Base-by-base conservation (phyloP, 768 basidiomycete species). In the Clavaria fumosa region DNA sequence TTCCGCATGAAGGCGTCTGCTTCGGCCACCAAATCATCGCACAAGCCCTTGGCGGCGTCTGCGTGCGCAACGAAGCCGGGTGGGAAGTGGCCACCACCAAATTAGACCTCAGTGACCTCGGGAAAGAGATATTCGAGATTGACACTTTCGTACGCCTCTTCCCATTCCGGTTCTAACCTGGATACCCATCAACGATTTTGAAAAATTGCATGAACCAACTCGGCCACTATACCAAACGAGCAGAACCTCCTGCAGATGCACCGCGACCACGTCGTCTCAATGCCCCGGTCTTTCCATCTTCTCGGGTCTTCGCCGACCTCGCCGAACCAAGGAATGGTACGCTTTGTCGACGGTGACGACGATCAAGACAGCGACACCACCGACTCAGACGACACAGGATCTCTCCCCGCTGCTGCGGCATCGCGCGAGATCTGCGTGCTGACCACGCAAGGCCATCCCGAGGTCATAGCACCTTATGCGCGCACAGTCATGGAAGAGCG, bases 401-500 rank as follows among this genome's bases (percentile, higher is more conserved):
- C 50, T 12, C 23, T 40, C 35, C 27, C 35, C 31, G 24, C 44
- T 14, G n/a, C n/a, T n/a, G n/a, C n/a, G n/a, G n/a, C n/a, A n/a
- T n/a, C n/a, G n/a, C n/a, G 57, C 10, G 60, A 72, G 39, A 69
- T 84, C n/a, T 83, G 81, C 21, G 74, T 95, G 26, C 56, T 95
- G 38, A 77, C 83, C 1, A 52, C 85, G 1, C 90, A 96, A 54
- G 91, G 90, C 0, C 93, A 95, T 54, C 90, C 91, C 1, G 91
- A 96, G 50, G 93, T 84, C 56, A 76, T 70, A 0, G 59, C 70
- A 28, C 52, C 60, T 14, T 70, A 88, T 38, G 62, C 81, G 27
- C 50, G 58, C 18, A 62, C 57, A 34, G 45, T 89, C 19, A 60
- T 85, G 22, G 58, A 66, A 7, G 52, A 52, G n/a, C 72, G 83